Base-by-base conservation (phyloP, 2,329 filamentous ascomycete genomes). In the Thelonectria rubi region DNA sequence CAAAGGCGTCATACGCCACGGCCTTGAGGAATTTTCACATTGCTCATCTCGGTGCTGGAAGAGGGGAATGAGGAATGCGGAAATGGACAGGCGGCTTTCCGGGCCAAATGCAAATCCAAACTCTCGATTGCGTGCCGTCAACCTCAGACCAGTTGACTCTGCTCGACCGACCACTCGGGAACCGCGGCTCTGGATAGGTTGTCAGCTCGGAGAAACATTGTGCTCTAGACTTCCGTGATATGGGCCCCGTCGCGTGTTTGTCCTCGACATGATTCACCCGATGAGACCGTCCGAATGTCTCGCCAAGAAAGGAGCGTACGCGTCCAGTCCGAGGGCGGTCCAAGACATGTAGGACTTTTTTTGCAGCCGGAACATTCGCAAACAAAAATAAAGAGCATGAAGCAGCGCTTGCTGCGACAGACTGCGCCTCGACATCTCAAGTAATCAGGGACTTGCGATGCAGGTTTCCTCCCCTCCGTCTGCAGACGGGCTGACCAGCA, bases 301-400 rank as follows among this genome's bases (percentile, higher is more conserved):
- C 34, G 39, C 26, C 14, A 34, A 24, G 46, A 21, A 17, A n/a
- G n/a, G 26, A 18, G 10, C 32, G 2, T 49, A 42, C 24, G 20
- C 12, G 40, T 34, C 18, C 24, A 11, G 2, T 15, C 32, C 45
- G 14, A 56, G 37, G 17, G 54, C 20, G 46, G 15, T 17, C n/a
- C 9, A 43, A 57, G 54, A 57, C 54, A 57, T 49, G n/a, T 24
- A 24, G 24, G 24, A 24, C 24, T 7, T 24, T 24, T 24, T 24
- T 4, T 7, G 7, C 24, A n/a, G n/a, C n/a, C n/a, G n/a, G n/a
- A n/a, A n/a, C n/a, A n/a, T n/a, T n/a, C n/a, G n/a, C n/a, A n/a
- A n/a, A n/a, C n/a, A n/a, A n/a, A n/a, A n/a, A n/a, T n/a, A n/a
- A n/a, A n/a, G n/a, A n/a, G n/a, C n/a, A 4, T 7, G 4, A 4